Evolutionary conservation across 139 green algal genomes (phyloP), one percentile per base, ranked within the genome.

Genomic region (Coccomyxa sp.): DNA sequence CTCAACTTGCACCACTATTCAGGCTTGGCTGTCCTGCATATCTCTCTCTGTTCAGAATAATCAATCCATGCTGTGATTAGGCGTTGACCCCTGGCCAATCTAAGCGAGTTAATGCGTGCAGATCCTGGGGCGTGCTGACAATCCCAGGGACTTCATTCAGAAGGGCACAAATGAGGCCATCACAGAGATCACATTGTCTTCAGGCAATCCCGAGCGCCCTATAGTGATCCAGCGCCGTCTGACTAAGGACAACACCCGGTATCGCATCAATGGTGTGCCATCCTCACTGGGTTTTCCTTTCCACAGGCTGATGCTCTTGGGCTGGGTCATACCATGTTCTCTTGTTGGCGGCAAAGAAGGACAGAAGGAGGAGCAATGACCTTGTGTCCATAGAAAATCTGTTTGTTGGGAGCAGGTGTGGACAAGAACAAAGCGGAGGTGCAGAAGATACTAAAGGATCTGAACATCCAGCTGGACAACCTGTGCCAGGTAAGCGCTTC

Each of bases 381-480:
- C 71, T 78, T 78, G 71, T 78, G 71, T 51, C 38, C 58, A n/a
- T 18, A 32, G 13, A 13, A 80, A 30, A 30, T 58, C 13, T 32
- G 31, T 80, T 21, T 58, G 31, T 10, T 16, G 17, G 15, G 31
- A 14, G 75, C 85, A 94, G 92, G 89, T 25, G 31, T 0, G 13
- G 28, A 81, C 32, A 67, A 16, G 12, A 87, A n/a, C 0, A 75
- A 89, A 57, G 83, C 83, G 68, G 89, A 96, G 0, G 92, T 98
- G 12, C 79, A 91, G 83, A 82, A 90, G 15, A 71, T 93, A 18
- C 85, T 96, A 45, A 87, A 87, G 23, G 75, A 87, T 0, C 86
- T 97, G 30, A 95, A 97, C 85, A 93, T 99, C 23, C 97, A 99
- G 91, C 91, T 99, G 60, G 95, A 98, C 85, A 99, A 99, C 91